Conservation (phyloP, 345 rosid species). For the Theobroma cacao region DNA sequence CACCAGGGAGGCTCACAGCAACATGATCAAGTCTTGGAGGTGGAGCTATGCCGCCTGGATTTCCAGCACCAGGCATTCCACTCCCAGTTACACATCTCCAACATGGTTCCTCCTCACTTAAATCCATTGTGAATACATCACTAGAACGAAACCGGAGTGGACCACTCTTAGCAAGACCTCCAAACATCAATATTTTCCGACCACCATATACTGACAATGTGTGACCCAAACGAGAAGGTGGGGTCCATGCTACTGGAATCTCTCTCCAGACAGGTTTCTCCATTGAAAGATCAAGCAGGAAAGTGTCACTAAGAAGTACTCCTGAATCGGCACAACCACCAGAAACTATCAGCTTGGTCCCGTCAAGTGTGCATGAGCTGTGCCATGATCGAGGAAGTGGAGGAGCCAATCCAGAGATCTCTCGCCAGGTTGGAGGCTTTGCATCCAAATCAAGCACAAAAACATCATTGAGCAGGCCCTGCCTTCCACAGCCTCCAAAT, state of each 20-base stretch:
- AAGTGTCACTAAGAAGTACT: constrained; percentile 85
- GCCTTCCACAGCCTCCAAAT: constrained; percentile 90
- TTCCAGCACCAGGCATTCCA: constrained; percentile 87
- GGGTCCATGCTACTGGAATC: constrained; percentile 86
- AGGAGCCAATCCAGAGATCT: constrained; percentile 82
- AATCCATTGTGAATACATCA: constrained; percentile 86
- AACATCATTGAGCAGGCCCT: constrained; percentile 82
- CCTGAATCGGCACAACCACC: constrained; percentile 96
- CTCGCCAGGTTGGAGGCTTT: constrained; percentile 86
- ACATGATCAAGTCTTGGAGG: constrained; percentile 94
- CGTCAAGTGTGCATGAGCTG: constrained; percentile 93
- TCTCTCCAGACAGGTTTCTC: constrained; percentile 91
- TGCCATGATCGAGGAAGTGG: constrained; percentile 93
- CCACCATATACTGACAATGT: constrained; percentile 82
- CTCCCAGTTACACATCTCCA: constrained; percentile 85
- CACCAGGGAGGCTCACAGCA: constrained; percentile 77
- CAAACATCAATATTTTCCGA: constrained; percentile 83
- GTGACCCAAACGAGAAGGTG: constrained; percentile 85
- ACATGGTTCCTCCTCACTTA: constrained; percentile 81
- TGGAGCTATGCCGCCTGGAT: constrained; percentile 81
- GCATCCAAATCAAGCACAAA: constrained; percentile 82
- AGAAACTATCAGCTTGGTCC: constrained; percentile 79
- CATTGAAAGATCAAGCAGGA: constrained; percentile 80
- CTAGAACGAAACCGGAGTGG: constrained; percentile 83
- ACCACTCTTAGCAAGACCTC: constrained; percentile 87